phyloP scores from a whole-genome alignment of 768 basidiomycete genomes.

The Cystofilobasidium capitatum region DNA sequence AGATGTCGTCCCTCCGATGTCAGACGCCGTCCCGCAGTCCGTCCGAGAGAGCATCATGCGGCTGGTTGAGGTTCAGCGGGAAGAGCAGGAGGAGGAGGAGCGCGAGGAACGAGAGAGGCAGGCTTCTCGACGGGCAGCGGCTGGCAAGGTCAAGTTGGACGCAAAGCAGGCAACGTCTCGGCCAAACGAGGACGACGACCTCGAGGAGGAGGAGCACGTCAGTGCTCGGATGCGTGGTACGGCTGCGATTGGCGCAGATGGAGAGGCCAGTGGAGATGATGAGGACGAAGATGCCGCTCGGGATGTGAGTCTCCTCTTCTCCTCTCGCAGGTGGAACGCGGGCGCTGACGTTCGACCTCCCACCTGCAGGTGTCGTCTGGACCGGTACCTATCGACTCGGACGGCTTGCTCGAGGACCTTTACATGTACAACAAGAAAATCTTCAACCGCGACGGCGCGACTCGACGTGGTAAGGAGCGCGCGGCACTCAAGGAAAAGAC shows the following conservation, averaged over 20 bases:
- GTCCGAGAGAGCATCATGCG: background rate
- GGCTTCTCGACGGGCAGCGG: slow-evolving; percentile 25
- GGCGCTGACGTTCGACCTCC: slow-evolving; percentile 25
- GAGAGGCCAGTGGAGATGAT: slow-evolving; percentile 25
- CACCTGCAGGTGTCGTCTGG: background rate
- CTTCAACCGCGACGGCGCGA: slow-evolving; percentile 66
- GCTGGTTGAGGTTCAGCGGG: slow-evolving; percentile 29
- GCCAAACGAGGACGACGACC: slow-evolving; percentile 20
- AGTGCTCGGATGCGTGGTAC: background rate
- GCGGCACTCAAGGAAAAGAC: slow-evolving; percentile 59
- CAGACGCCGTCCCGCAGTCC: slow-evolving; percentile 1
- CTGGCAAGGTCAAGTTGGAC: slow-evolving; percentile 29
- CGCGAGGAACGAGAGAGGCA: slow-evolving; percentile 35
- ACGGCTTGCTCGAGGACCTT: slow-evolving; percentile 63
- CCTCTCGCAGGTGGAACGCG: slow-evolving; percentile 2
- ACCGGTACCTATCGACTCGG: slow-evolving; percentile 31
- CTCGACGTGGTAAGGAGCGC: slow-evolving; percentile 59
- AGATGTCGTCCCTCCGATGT: background rate
- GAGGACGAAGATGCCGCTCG: slow-evolving; percentile 41
- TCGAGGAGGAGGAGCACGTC: slow-evolving; percentile 23
- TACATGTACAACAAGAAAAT: slow-evolving; percentile 65
- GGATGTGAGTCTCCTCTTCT: slow-evolving; percentile 36
- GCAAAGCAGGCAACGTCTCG: background rate
- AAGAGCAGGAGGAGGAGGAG: slow-evolving; percentile 46
- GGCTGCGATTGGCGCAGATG: slow-evolving; percentile 16